phyloP scores from a whole-genome alignment of 768 basidiomycete species.

The Lentinula sp. region DNA sequence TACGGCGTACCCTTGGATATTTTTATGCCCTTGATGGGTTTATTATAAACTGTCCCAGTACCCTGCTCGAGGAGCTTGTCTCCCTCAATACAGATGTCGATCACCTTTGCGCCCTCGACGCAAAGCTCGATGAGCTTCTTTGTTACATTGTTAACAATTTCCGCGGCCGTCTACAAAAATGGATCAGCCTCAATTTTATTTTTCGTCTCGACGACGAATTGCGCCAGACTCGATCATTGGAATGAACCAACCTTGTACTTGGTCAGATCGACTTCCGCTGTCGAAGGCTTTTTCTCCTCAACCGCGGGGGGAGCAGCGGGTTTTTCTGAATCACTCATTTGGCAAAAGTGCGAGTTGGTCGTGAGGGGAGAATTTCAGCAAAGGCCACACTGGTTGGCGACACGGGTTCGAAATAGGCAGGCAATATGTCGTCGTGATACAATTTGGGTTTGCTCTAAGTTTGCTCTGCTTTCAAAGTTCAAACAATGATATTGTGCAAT shows the following conservation, averaged over 20 bases:
- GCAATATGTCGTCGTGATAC: no score
- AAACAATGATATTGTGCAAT: no score
- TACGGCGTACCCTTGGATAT: conserved; percentile 68
- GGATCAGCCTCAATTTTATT: conserved; percentile 1
- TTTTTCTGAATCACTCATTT: conserved; percentile 61
- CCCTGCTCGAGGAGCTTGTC: conserved; percentile 90
- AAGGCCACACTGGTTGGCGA: no score
- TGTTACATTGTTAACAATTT: conserved; percentile 80
- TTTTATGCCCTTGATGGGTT: conserved; percentile 82
- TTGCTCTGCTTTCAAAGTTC: no score
- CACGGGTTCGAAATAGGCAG: no score
- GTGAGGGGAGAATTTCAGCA: background rate
- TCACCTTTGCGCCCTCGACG: conserved; percentile 78
- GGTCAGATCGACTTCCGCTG: conserved; percentile 70
- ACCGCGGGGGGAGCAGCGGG: conserved; percentile 27
- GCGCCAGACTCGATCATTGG: background rate
- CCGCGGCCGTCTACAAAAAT: conserved; percentile 69
- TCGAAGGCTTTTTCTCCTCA: conserved; percentile 49
- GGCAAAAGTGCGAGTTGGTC: conserved; percentile 11
- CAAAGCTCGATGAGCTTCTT: conserved; percentile 76
- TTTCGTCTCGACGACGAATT: conserved; percentile 14
- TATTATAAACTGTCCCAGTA: conserved; percentile 84
- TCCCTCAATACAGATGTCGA: conserved; percentile 90
- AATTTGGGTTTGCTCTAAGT: no score
- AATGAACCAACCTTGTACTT: conserved; percentile 70